Percentiles rank a stretch among this genome's conserved stretches.
These are phyloP conservation scores for Monilinia laxa DNA, from an alignment of 2,329 filamentous ascomycete genomes.

Conservation along the genomic window DNA sequence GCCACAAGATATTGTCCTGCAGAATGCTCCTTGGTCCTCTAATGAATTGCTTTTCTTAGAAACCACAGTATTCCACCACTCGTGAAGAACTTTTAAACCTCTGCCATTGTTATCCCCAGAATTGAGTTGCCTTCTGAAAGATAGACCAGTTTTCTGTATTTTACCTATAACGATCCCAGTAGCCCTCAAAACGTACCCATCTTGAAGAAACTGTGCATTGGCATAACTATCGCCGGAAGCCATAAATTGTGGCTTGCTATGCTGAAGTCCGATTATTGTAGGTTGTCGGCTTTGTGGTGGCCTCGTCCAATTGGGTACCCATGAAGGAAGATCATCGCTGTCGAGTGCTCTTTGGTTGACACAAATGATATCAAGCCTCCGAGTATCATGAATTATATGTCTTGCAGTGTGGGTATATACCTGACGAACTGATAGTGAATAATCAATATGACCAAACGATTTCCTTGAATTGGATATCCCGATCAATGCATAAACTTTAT, in stretches of 20 bases:
- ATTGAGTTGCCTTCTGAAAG: constrained; percentile 26
- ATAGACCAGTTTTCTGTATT: constrained; percentile 28
- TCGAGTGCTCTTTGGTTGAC: constrained; percentile 31
- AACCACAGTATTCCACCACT: constrained; percentile 36
- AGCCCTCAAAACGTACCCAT: constrained; percentile 29
- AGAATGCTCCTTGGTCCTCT: constrained; percentile 28
- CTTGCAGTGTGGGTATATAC: constrained; percentile 33
- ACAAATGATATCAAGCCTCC: constrained; percentile 35
- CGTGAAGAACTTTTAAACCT: constrained; percentile 28
- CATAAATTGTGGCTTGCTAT: constrained; percentile 29
- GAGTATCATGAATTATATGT: constrained; percentile 32
- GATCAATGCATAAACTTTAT: constrained; percentile 38
- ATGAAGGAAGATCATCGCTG: constrained; percentile 30
- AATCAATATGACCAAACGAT: constrained; percentile 33
- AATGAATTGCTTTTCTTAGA: constrained; percentile 21
- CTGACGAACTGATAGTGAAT: constrained; percentile 29
- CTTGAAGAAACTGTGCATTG: constrained; percentile 25
- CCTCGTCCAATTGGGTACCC: constrained; percentile 36
- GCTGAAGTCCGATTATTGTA: constrained; percentile 32
- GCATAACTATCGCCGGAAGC: constrained; percentile 31
- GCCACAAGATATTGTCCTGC: constrained; percentile 33
- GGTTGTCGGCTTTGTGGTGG: constrained; percentile 22
- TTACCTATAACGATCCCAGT: constrained; percentile 31
- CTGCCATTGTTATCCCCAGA: constrained; percentile 27
- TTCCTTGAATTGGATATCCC: constrained; percentile 32